Evolutionary conservation across 345 rosid genomes (phyloP).

Genomic region (Populus ilicifolia): DNA sequence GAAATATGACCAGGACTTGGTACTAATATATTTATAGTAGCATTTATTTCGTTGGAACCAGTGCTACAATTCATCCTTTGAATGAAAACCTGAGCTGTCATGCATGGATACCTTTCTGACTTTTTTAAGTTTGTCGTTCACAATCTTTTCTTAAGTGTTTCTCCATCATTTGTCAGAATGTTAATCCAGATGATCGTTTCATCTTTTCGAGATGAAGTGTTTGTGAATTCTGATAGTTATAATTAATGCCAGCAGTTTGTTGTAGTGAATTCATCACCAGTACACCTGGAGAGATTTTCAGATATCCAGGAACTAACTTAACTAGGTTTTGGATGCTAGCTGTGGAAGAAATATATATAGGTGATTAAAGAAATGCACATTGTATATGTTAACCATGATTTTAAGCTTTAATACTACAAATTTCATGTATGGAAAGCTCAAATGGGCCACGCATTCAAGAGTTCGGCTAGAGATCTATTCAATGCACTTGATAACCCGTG

Average conservation of each 20-base stretch:
- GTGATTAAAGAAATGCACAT: background rate
- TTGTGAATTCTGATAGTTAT: background rate
- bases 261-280: background rate
- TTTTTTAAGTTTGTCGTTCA: background rate
- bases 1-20: background rate
- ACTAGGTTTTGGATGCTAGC: background rate
- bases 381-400: constrained; percentile 1
- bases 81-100: background rate
- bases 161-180: background rate
- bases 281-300: background rate
- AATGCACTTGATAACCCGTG: background rate
- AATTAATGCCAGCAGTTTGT: background rate
- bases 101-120: background rate
- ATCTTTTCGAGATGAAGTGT: background rate
- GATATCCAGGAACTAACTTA: background rate
- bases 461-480: background rate
- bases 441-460: background rate
- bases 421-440: constrained; percentile 3
- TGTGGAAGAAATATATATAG: background rate
- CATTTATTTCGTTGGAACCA: background rate
- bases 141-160: background rate
- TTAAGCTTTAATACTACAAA: background rate
- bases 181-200: background rate
- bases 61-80: background rate
- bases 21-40: background rate